Evolutionary conservation across 768 basidiomycete species (phyloP), one percentile per base, ranked within the genome.

Genomic region (Panus rudis): DNA sequence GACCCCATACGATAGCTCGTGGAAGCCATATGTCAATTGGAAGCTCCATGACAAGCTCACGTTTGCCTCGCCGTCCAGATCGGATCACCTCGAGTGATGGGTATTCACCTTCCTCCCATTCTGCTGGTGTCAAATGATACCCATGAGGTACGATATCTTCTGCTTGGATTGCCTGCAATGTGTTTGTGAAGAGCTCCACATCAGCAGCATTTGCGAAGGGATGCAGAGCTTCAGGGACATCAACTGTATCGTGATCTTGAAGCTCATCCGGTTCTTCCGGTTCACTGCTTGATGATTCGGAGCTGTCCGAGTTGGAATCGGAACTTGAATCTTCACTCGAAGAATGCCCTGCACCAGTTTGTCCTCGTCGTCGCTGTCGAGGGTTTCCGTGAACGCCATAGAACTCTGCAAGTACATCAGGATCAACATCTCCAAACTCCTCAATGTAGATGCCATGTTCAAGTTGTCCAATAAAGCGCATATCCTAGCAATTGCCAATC

Each of bases 401-500:
- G 37, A 48, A 53, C 31, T 45, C 32, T 16, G 45, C 25, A 6
- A 55, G 32, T 6, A 47, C 39, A 20, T 49, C 50, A 6, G 54
- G 53, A 31, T 52, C 44, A 4, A 52, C 33, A 22, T 37, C 37
- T 12, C 32, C 39, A 27, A 35, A 38, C 17, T 52, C 50, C 16
- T 54, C 54, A 12, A 34, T 6, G 20, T 48, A 47, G 4, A 56
- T 27, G 1, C 55, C 54, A 28, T 52, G 37, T 30, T 45, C 20
- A 10, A 40, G 47, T 31, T 55, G 43, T 10, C 50, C 39, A 20
- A 54, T 17, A 13, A 56, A 41, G 2, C 48, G 51, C 13, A 56
- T 21, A 35, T 54, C 54, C 54, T 56, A n/a, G 33, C n/a, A n/a
- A n/a, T n/a, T n/a, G n/a, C n/a, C 30, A 6, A n/a, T 20, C 19